Evolutionary conservation across 305 asterid species (phyloP), one percentile per base, ranked within the genome.

Genomic region (Lippia alba): DNA sequence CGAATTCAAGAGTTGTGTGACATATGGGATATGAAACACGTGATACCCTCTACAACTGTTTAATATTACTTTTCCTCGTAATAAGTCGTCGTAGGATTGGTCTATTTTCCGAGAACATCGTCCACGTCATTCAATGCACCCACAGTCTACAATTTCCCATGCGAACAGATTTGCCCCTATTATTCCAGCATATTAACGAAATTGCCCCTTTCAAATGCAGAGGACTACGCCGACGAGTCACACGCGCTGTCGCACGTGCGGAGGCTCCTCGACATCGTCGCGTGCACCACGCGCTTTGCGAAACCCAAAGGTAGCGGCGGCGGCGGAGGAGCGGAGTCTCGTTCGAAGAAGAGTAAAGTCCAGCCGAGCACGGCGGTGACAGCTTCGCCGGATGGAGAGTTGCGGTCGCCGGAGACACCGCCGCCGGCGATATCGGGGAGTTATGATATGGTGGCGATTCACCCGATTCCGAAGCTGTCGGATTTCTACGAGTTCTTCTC

Each of bases 401-500:
- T 68, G 3, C 79, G 74, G 75, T 53, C 81, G 51, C 83, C 87
- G 77, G 86, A 76, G 48, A 46, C 76, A 34, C 79, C 86, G 66
- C 71, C 83, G 60, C 79, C 88, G 82, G 79, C 82, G 72, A 69
- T 82, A 18, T 81, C 88, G 15, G 92, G 84, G 72, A 84, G 85
- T 66, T 81, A 85, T 74, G 97, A 92, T 60, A 95, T 92, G 99
- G 88, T 82, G 93, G 99, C 97, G 79, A 95, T 95, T 54, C 97
- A 95, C 61, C 95, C 98, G 72, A 83, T 87, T 61, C 99, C 99
- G 83, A 95, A 91, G 91, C 92, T 95, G n/a, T 91, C 98, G 66
- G 96, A 92, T 69, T 95, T 95, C 86, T 95, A 95, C 61, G 99
- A 92, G 71, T 95, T 95, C 86, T 89, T 95, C 90, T 87, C 93